Percentiles rank a stretch among this genome's conserved stretches.
These are phyloP conservation scores for Populus nigra DNA, from an alignment of 345 rosid genomes.

Conservation along the genomic window DNA sequence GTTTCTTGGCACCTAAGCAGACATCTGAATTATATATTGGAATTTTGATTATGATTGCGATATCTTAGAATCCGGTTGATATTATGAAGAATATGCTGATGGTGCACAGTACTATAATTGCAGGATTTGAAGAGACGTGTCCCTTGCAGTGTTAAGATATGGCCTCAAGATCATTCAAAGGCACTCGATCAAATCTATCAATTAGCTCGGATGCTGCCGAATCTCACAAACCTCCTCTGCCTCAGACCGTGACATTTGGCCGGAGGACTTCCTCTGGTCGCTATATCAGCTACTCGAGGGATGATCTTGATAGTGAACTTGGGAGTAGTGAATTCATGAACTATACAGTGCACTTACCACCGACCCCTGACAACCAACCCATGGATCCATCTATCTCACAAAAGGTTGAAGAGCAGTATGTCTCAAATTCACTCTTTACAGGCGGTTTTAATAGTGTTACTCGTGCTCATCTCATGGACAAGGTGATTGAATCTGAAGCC, in stretches of 20 bases:
- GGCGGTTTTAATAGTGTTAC: slow-evolving; percentile 91
- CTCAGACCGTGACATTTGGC: slow-evolving; percentile 65
- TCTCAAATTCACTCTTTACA: slow-evolving; percentile 85
- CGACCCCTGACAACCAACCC: slow-evolving; percentile 94
- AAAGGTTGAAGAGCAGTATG: slow-evolving; percentile 96
- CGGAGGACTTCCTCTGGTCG: slow-evolving; percentile 84
- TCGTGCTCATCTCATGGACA: slow-evolving; percentile 92
- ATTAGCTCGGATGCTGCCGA: slow-evolving; percentile 60
- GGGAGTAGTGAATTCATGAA: slow-evolving; percentile 67
- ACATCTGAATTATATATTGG: background rate
- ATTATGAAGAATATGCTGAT: background rate
- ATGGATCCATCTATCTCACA: slow-evolving; percentile 90
- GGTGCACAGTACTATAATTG: slow-evolving; percentile 16
- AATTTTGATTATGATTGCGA: slow-evolving; percentile 1
- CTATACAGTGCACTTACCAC: slow-evolving; percentile 89
- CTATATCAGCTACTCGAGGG: slow-evolving; percentile 84
- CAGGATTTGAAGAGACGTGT: slow-evolving; percentile 39
- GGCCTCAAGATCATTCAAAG: slow-evolving; percentile 67
- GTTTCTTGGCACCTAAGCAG: background rate
- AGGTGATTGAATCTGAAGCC: slow-evolving; percentile 87
- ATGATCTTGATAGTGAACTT: slow-evolving; percentile 90
- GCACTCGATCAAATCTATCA: slow-evolving; percentile 60
- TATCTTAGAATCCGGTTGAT: background rate
- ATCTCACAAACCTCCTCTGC: slow-evolving; percentile 54
- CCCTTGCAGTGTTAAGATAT: slow-evolving; percentile 30